Percentiles rank a stretch among this genome's conserved stretches.
Evolutionary conservation across 495 filamentous ascomycete species (phyloP).

Genomic region (Neurospora pannonica): DNA sequence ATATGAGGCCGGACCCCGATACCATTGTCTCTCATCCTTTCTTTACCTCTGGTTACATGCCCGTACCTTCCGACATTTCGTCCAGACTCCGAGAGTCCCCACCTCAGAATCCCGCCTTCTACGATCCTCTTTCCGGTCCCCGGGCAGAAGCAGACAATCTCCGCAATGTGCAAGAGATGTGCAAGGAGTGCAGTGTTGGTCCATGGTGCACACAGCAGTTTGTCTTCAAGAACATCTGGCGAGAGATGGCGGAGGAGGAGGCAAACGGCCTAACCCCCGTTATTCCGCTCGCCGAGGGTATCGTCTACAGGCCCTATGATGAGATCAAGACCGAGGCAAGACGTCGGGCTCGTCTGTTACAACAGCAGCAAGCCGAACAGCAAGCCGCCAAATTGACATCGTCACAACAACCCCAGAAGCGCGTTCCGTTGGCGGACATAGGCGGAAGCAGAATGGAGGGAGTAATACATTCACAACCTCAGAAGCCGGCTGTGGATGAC

Average conservation of each 20-base stretch:
- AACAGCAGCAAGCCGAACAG: slow-evolving; percentile 7
- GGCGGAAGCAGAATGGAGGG: neutral
- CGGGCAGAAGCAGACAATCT: slow-evolving; percentile 19
- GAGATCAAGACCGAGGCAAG: slow-evolving; percentile 28
- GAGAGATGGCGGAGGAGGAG: slow-evolving; percentile 62
- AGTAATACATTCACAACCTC: neutral
- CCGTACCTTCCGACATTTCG: slow-evolving; percentile 39
- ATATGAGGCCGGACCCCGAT: slow-evolving; percentile 66
- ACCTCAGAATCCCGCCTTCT: slow-evolving; percentile 36
- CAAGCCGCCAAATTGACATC: neutral
- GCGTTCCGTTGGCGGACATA: neutral
- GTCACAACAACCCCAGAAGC: neutral
- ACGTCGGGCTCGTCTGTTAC: slow-evolving; percentile 19
- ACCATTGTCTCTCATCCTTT: slow-evolving; percentile 75
- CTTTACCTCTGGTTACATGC: slow-evolving; percentile 58
- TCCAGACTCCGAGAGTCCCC: slow-evolving; percentile 38
- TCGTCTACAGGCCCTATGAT: slow-evolving; percentile 56
- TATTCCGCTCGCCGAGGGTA: slow-evolving; percentile 57
- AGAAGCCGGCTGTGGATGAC: slow-evolving; percentile 9
- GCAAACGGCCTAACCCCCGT: slow-evolving; percentile 57
- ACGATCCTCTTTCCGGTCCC: slow-evolving; percentile 15
- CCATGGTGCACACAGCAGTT: slow-evolving; percentile 33
- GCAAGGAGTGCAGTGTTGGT: slow-evolving; percentile 38
- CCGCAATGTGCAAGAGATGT: slow-evolving; percentile 33
- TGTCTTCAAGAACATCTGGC: slow-evolving; percentile 51